These are phyloP conservation scores for Penicillium riverlandense DNA, from an alignment of 495 filamentous ascomycete genomes.

Conservation along the genomic window DNA sequence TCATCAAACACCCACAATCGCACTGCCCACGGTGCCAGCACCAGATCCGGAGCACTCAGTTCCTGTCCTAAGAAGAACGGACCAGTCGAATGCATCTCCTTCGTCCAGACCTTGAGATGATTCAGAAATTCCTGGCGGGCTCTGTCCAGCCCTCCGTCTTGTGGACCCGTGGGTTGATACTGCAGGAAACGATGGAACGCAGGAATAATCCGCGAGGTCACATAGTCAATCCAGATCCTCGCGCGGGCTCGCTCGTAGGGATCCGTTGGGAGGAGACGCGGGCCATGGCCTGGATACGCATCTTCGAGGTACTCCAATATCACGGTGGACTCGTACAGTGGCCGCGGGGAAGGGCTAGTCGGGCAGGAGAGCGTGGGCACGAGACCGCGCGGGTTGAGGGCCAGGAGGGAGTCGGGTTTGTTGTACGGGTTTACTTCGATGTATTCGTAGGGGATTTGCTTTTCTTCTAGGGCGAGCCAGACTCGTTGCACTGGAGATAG, in stretches of 20 bases:
- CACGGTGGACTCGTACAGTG: constrained; percentile 60
- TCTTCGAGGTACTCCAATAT: constrained; percentile 68
- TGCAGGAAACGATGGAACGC: constrained; percentile 59
- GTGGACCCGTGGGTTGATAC: constrained; percentile 35
- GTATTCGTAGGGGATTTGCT: constrained; percentile 64
- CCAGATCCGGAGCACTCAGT: constrained; percentile 54
- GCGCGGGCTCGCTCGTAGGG: constrained; percentile 52
- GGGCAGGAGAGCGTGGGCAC: constrained; percentile 54
- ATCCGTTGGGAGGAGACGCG: constrained; percentile 44
- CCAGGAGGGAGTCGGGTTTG: constrained; percentile 55
- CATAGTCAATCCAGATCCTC: constrained; percentile 64
- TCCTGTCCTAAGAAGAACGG: constrained; percentile 57
- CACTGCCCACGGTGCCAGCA: constrained; percentile 60
- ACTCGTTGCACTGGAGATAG: constrained; percentile 46
- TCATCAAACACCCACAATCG: constrained; percentile 64
- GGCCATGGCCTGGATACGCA: constrained; percentile 41
- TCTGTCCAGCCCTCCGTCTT: constrained; percentile 27
- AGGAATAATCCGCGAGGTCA: constrained; percentile 55
- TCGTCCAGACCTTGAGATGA: constrained; percentile 46
- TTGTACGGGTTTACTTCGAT: constrained; percentile 68
- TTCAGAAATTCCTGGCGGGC: constrained; percentile 42
- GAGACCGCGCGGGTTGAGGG: constrained; percentile 61
- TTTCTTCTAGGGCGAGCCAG: constrained; percentile 63
- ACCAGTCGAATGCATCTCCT: constrained; percentile 51
- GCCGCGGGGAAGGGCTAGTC: constrained; percentile 20